A percentile compares a stretch with the other conserved stretches of the same genome.
Evolutionary conservation across 176 grass and related monocot genomes (phyloP).

Genomic region (Elymus sibiricus): DNA sequence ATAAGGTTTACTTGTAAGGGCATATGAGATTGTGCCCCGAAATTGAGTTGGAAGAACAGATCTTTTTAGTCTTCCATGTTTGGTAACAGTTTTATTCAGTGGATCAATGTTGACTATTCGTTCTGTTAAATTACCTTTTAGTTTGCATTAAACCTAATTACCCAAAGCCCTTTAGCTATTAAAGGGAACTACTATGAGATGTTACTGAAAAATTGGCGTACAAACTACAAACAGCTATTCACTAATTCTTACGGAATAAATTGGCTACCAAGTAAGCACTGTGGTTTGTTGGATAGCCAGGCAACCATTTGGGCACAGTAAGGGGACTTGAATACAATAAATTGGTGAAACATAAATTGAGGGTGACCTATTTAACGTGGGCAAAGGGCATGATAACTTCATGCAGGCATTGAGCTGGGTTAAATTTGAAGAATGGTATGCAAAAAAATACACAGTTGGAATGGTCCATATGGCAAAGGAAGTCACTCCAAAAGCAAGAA

Average conservation of each 20-base stretch:
- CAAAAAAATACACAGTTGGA: neutral
- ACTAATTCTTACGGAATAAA: neutral
- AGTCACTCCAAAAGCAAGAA: neutral
- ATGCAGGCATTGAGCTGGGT: neutral
- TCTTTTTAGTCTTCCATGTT: neutral
- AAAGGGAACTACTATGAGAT: neutral
- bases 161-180: neutral
- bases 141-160: neutral
- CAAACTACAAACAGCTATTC: neutral
- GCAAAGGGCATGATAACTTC: neutral
- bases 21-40: neutral
- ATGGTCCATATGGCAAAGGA: neutral
- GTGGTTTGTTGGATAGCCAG: neutral
- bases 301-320: neutral
- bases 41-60: neutral
- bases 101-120: neutral
- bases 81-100: neutral
- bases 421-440: neutral
- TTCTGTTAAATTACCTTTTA: neutral
- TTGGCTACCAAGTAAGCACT: neutral
- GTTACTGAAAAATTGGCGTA: neutral
- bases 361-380: neutral
- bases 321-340: neutral
- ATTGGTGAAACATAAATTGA: neutral
- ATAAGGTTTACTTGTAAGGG: neutral